These are phyloP conservation scores for Acacia crassicarpa DNA, from an alignment of 306 rosid species.

Conservation along the genomic window DNA sequence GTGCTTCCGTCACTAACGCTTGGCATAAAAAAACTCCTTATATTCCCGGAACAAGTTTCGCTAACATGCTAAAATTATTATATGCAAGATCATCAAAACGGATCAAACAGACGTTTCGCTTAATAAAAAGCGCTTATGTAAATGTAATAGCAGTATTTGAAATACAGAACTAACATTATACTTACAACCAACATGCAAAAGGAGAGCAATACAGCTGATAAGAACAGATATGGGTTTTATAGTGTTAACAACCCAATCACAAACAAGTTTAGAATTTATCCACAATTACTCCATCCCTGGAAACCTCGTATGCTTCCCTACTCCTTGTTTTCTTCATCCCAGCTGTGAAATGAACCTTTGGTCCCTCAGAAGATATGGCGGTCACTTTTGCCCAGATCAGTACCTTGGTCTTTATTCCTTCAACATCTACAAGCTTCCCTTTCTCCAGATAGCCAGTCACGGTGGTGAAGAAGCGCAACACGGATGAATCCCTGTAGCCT, in stretches of 20 bases:
- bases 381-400: slow-evolving; percentile 91
- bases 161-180: slow-evolving; percentile 27
- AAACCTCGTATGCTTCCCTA: slow-evolving; percentile 82
- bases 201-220: slow-evolving; percentile 18
- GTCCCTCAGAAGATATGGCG: slow-evolving; percentile 62
- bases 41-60: neutral
- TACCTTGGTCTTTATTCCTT: slow-evolving; percentile 94
- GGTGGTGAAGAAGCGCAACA: slow-evolving; percentile 67
- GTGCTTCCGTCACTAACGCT: too few relatives aligned
- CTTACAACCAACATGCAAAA: slow-evolving; percentile 25
- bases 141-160: slow-evolving; percentile 15
- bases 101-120: slow-evolving; percentile 7
- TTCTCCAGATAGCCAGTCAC: slow-evolving; percentile 86
- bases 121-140: slow-evolving; percentile 26
- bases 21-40: too few relatives aligned
- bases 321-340: slow-evolving; percentile 92
- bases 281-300: slow-evolving; percentile 72
- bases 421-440: slow-evolving; percentile 82
- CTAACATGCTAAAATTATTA: neutral
- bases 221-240: slow-evolving; percentile 24
- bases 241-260: slow-evolving; percentile 8
- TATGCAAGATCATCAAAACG: neutral
- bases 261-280: slow-evolving; percentile 62
- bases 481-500: slow-evolving; percentile 83
- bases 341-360: slow-evolving; percentile 78